phyloP scores from a whole-genome alignment of 345 rosid species.

The Pistacia vera region DNA sequence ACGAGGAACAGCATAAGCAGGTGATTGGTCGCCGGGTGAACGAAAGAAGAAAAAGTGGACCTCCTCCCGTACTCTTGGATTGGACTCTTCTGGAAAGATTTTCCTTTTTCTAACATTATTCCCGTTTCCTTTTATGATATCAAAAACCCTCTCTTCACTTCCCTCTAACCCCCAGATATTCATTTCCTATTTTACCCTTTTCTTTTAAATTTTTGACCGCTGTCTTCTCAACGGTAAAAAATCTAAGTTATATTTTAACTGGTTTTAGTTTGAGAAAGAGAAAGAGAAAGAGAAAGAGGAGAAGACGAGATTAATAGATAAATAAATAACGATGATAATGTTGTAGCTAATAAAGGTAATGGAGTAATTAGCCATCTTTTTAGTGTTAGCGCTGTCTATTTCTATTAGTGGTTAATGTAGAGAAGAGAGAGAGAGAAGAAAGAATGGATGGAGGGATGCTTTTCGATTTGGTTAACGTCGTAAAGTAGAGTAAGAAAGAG shows the following conservation, averaged over 20 bases:
- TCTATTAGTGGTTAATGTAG: conserved; percentile 25
- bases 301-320: not conserved
- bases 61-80: conserved; percentile 88
- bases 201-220: conserved; percentile 17
- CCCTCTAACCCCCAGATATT: not conserved
- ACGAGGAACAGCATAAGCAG: conserved; percentile 50
- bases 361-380: conserved; percentile 35
- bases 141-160: conserved; percentile 10
- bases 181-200: conserved; percentile 17
- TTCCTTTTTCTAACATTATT: conserved; percentile 82
- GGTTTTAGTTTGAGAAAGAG: too few species aligned
- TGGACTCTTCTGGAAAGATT: conserved; percentile 83
- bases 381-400: conserved; percentile 33
- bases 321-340: conserved; percentile 25
- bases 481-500: conserved; percentile 52
- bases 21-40: conserved; percentile 47
- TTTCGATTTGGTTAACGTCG: conserved; percentile 84
- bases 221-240: conserved; percentile 4
- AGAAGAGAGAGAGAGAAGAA: conserved; percentile 10
- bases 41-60: conserved; percentile 55
- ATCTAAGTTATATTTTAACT: not conserved
- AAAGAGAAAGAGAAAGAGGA: too few species aligned
- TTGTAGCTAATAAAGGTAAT: conserved; percentile 34
- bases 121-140: conserved; percentile 66
- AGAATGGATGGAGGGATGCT: conserved; percentile 28